Evolutionary conservation across 2,329 filamentous ascomycete genomes (phyloP).

Genomic region (Aspergillus sp.): DNA sequence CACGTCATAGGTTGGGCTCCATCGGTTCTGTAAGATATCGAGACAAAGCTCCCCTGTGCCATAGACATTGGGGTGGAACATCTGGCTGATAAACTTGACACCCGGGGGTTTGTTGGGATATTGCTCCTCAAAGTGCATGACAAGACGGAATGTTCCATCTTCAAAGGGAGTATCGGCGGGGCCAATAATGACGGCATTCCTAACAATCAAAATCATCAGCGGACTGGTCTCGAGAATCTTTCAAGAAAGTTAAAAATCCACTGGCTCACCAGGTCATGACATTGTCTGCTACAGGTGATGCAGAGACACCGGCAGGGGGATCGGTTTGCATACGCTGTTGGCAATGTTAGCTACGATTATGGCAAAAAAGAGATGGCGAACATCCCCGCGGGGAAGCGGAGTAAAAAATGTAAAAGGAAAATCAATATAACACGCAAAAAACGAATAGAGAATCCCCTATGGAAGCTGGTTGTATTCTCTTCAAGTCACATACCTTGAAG

Average conservation of each 20-base stretch:
- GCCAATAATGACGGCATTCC: conserved; percentile 98
- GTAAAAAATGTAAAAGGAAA: background rate
- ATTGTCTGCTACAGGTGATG: conserved; percentile 74
- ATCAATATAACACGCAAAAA: background rate
- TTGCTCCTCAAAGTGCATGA: conserved; percentile 99
- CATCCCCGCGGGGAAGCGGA: background rate
- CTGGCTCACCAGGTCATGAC: conserved; percentile 35
- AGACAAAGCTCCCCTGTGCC: conserved; percentile 93
- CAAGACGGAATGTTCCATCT: conserved; percentile 92
- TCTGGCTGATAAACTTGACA: conserved; percentile 97
- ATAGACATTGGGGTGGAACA: conserved; percentile 99
- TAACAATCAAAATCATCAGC: conserved; percentile 31
- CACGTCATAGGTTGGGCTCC: conserved; percentile 98
- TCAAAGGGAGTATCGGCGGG: conserved; percentile 96
- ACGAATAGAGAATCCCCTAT: background rate
- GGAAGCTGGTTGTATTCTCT: background rate
- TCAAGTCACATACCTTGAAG: conserved; percentile 71
- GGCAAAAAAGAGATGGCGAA: background rate
- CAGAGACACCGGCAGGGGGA: conserved; percentile 92
- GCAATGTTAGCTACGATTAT: conserved; percentile 1
- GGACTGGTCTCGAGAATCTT: background rate
- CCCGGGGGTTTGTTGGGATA: conserved; percentile 97
- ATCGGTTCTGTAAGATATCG: conserved; percentile 95
- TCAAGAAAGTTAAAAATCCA: conserved; percentile 1
- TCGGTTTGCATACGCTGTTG: conserved; percentile 96